Evolutionary conservation across 192 early-diverging fungal genomes (phyloP).

Genomic region (Obelidium mucronatum): DNA sequence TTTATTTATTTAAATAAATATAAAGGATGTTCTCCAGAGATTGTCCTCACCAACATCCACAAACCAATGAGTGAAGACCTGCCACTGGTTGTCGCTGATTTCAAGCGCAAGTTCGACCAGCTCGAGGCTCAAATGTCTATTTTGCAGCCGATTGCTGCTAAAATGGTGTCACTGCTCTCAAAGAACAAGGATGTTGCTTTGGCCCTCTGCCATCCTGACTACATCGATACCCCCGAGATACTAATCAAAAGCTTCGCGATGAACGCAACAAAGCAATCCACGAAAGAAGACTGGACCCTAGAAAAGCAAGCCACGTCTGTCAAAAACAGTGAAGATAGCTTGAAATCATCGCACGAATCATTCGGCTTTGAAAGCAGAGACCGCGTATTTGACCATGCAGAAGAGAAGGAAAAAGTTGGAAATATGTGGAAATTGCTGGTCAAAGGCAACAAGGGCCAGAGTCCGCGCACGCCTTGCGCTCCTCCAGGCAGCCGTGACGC

Average conservation of each 20-base stretch:
- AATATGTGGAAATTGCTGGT: not conserved
- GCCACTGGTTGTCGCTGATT: not conserved
- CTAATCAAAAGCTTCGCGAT: not conserved
- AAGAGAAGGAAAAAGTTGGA: not conserved
- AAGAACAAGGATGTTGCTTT: not conserved
- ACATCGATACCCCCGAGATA: not conserved
- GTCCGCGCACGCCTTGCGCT: too few relatives aligned
- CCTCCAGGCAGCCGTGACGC: too few relatives aligned
- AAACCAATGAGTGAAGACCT: constrained; percentile 1
- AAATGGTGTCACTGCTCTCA: not conserved
- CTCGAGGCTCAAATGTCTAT: constrained; percentile 2
- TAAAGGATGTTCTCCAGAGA: too few relatives aligned
- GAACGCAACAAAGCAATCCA: not conserved
- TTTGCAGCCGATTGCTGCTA: not conserved
- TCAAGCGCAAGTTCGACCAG: not conserved
- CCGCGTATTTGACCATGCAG: not conserved
- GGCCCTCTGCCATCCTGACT: not conserved
- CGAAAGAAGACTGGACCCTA: not conserved
- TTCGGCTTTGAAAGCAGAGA: not conserved
- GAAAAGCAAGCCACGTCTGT: not conserved
- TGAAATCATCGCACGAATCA: not conserved
- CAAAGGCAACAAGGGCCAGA: too few relatives aligned
- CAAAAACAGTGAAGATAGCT: too few relatives aligned
- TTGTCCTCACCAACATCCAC: too few relatives aligned
- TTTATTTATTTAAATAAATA: too few relatives aligned